Evolutionary conservation across 805 yeast species (phyloP), one percentile per base, ranked within the genome.

Genomic region (Candida awuae): DNA sequence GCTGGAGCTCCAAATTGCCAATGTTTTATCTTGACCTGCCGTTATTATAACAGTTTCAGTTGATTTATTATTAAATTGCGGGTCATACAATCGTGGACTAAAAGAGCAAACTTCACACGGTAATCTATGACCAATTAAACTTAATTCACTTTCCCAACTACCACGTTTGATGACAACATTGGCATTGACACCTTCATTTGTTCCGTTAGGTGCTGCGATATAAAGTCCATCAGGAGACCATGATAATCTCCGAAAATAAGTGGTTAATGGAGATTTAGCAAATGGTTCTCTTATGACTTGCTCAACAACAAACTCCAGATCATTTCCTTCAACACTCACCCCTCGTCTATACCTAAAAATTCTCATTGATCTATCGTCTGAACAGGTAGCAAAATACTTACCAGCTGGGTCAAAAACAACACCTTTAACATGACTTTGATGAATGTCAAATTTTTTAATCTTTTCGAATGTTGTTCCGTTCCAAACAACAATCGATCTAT

Each of bases 331-430:
- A 14, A 77, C 71, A 5, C 82, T 74, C 10, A 77, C 71, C 7
- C 50, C 46, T 42, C 79, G 76, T 50, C 86, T 86, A 58, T 88
- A 92, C 41, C 97, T 69, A 56, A 90, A 84, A 20, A 92, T 76
- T 42, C 94, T 72, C 35, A 90, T 78, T 0, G 96, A 82, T 53
- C 98, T 70, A 61, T 92, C 99, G 61, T 92, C 99, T 2, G 95
- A 84, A 17, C 94, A 88, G 0, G 99, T 90, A 7, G 95, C 97
- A 65, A 92, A 92, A 59, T 86, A 92, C 62, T 92, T 92, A 59
- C 87, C 87, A 3, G 98, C 98, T 1, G 99, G 99, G 57, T 92
- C 99, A 60, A 92, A 92, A 1, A 90, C 90, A 10, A 92, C 84
- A 41, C 98, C 97, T 60, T 92, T 92, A 20, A 92, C 97, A 63